A percentile compares a stretch with the other conserved stretches of the same genome.
These are phyloP conservation scores for Dictyostelium brefeldianum DNA, from an alignment of 78 protist species.

Conservation along the genomic window DNA sequence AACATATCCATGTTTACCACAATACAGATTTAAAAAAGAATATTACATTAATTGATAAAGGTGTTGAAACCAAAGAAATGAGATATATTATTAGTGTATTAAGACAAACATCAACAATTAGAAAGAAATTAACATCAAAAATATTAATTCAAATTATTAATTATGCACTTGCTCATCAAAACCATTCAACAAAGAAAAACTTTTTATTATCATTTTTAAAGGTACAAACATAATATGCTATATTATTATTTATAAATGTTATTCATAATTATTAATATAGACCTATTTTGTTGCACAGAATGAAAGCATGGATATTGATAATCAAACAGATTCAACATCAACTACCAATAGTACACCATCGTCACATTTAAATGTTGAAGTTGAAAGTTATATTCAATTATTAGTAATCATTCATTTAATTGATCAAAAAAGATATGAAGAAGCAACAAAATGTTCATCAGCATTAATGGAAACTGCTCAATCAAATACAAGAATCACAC, in stretches of 20 bases:
- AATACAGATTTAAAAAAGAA: slow-evolving; percentile 60
- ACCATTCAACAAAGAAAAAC: not conserved
- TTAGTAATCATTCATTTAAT: slow-evolving; percentile 84
- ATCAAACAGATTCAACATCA: not conserved
- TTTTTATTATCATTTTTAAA: slow-evolving; percentile 25
- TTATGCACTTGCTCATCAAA: not conserved
- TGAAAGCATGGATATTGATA: slow-evolving; percentile 36
- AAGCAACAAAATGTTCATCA: slow-evolving; percentile 50
- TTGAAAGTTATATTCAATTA: slow-evolving; percentile 85
- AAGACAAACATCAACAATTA: slow-evolving; percentile 43
- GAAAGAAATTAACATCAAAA: slow-evolving; percentile 55
- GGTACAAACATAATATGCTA: too few relatives aligned
- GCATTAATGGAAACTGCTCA: slow-evolving; percentile 57
- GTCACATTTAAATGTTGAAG: slow-evolving; percentile 75
- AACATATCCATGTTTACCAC: not conserved
- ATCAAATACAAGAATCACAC: slow-evolving; percentile 80
- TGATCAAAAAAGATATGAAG: slow-evolving; percentile 70
- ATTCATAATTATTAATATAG: not conserved
- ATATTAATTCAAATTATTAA: slow-evolving; percentile 42
- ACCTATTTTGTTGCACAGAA: not conserved
- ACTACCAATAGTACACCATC: not conserved
- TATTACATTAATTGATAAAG: slow-evolving; percentile 53
- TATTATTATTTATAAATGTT: not conserved
- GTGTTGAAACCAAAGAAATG: slow-evolving; percentile 68
- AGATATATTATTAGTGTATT: slow-evolving; percentile 82